These are phyloP conservation scores for Dryadomyces quercus-mongolicae DNA, from an alignment of 2,329 filamentous ascomycete genomes.

Conservation along the genomic window DNA sequence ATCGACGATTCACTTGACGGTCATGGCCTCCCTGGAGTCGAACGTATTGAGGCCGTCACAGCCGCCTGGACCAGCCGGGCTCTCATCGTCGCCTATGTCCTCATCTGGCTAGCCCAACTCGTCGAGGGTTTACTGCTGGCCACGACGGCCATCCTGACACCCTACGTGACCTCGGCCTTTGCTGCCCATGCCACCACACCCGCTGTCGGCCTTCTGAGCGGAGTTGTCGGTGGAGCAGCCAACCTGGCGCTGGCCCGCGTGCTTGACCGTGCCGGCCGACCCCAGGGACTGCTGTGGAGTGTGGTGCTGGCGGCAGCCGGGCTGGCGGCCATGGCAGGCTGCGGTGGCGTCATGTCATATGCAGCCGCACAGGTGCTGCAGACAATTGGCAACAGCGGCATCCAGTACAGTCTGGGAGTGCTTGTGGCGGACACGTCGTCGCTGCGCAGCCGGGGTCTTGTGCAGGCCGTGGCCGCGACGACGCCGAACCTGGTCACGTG, in stretches of 20 bases:
- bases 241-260: constrained; percentile 47
- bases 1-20: too few species aligned
- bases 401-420: constrained; percentile 48
- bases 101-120: constrained; percentile 27
- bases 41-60: too few species aligned
- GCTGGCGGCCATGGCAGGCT: constrained; percentile 48
- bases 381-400: constrained; percentile 29
- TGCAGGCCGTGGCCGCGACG: constrained; percentile 43
- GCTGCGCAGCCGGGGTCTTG: constrained; percentile 49
- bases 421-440: constrained; percentile 55
- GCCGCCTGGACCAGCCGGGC: constrained; percentile 3
- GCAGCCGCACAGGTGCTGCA: constrained; percentile 45
- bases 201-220: constrained; percentile 7
- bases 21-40: too few species aligned
- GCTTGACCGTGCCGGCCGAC: constrained; percentile 45
- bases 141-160: constrained; percentile 16
- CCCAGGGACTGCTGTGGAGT: constrained; percentile 39
- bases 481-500: constrained; percentile 51
- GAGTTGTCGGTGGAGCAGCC: constrained; percentile 33
- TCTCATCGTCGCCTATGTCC: constrained; percentile 27
- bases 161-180: constrained; percentile 11
- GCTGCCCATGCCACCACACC: constrained; percentile 10
- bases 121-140: constrained; percentile 11
- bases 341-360: constrained; percentile 21
- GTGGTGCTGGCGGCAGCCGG: constrained; percentile 33